Base-by-base conservation (phyloP, 2,329 filamentous ascomycete genomes). In the Dactylellina cionopaga region DNA sequence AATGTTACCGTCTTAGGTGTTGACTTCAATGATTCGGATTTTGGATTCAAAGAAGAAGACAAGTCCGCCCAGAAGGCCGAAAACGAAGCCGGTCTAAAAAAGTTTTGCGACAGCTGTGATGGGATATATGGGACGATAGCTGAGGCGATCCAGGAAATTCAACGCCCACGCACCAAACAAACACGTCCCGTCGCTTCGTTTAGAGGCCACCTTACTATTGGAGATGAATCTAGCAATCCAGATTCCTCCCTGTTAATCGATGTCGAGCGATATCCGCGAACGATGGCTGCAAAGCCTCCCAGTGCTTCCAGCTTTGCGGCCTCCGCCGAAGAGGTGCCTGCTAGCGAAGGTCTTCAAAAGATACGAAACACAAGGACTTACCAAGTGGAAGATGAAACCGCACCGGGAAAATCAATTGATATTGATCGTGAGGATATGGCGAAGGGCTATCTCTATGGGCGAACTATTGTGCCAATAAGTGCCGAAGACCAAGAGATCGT, bases 401-500 rank as follows among this genome's bases (percentile, higher is more conserved):
- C 88, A 0, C 88, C 90, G 0, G 92, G 91, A 13, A 90, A 91
- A 10, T 96, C 94, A 81, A 85, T 85, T 59, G 92, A 96, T 58
- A 88, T 99, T 24, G 87, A 90, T 25, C 88, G 88, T 66, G 92
- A 96, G 11, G 87, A 92, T 13, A 84, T 99, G 35, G 92, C 92
- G n/a, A 96, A 92, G 79, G 95, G 95, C 0, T 99, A 94, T 78
- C 89, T 92, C 78, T 99, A 99, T 79, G 95, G 95, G 46, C 87
- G 92, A 64, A 97, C 94, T 0, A 92, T 91, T 1, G 94, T 99
- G 0, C 89, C 90, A 75, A 96, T 99, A 76, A 91, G 88, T 75
- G 89, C 93, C 76, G 90, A 90, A 0, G 94, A 99, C 77, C 86
- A 90, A 79, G 92, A 93, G 76, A 88, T 97, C 65, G 96, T 92